Evolutionary conservation across 352 stramenopile genomes (phyloP).

Genomic region (Globisporangium emineosum): DNA sequence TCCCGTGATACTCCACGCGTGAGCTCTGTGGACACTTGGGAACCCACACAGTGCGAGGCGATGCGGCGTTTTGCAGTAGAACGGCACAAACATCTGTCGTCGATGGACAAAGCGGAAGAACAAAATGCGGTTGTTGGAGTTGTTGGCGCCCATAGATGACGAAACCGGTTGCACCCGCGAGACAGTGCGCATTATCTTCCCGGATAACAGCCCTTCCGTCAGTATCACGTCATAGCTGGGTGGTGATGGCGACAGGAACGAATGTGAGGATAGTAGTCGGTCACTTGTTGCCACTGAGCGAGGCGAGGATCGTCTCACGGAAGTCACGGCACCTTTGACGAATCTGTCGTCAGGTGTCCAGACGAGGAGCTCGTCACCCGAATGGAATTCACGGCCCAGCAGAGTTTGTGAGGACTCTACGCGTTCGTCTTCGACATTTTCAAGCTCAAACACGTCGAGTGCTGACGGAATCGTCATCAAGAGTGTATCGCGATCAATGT

Average conservation of each 20-base stretch:
- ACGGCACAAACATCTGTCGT: slow-evolving; percentile 36
- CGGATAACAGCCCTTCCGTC: slow-evolving; percentile 18
- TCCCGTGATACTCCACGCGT: slow-evolving; percentile 22
- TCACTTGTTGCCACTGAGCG: neutral
- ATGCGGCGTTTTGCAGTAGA: slow-evolving; percentile 43
- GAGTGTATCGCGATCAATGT: slow-evolving; percentile 30
- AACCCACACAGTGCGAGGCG: slow-evolving; percentile 33
- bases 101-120: slow-evolving; percentile 50
- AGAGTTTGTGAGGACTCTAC: neutral
- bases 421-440: slow-evolving; percentile 4
- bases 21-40: slow-evolving; percentile 32
- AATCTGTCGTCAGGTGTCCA: slow-evolving; percentile 21
- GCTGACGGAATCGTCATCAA: slow-evolving; percentile 23
- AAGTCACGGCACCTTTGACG: slow-evolving; percentile 21
- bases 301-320: slow-evolving; percentile 4
- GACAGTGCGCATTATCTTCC: slow-evolving; percentile 11
- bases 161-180: slow-evolving; percentile 1
- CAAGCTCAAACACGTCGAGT: slow-evolving; percentile 46
- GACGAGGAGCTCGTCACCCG: slow-evolving; percentile 19
- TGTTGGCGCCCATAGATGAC: no score
- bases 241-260: neutral
- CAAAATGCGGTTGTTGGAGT: slow-evolving; percentile 15
- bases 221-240: slow-evolving; percentile 21
- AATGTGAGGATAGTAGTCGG: neutral
- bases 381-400: slow-evolving; percentile 13